Evolutionary conservation across 805 yeast species (phyloP).

Genomic region (Barnettozyma vustinii): DNA sequence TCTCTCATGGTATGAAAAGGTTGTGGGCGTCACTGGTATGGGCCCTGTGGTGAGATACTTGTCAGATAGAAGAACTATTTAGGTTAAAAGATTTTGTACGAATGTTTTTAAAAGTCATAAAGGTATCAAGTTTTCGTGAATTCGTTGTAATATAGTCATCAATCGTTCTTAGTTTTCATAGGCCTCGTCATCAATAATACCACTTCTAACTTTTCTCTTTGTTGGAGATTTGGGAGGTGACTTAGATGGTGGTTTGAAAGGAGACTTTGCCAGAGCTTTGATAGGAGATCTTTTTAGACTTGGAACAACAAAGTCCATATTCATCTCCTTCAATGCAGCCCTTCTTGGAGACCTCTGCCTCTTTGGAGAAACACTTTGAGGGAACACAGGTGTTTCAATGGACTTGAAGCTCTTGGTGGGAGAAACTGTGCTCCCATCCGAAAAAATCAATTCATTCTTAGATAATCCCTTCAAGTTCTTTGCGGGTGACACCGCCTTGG

Average conservation of each 20-base stretch:
- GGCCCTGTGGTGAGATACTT: slow-evolving; percentile 85
- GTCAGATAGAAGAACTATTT: slow-evolving; percentile 80
- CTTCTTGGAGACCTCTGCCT: slow-evolving; percentile 14
- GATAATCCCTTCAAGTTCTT: neutral
- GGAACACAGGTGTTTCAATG: slow-evolving; percentile 11
- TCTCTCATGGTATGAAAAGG: slow-evolving; percentile 88
- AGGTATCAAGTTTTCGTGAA: neutral
- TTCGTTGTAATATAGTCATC: neutral
- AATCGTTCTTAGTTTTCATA: neutral
- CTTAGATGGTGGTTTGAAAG: neutral
- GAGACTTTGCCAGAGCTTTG: slow-evolving; percentile 7
- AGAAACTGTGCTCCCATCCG: slow-evolving; percentile 1
- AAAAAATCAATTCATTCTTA: neutral
- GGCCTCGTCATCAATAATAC: neutral
- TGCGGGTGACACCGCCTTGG: neutral
- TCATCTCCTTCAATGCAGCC: slow-evolving; percentile 12
- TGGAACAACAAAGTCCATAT: slow-evolving; percentile 10
- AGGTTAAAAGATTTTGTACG: slow-evolving; percentile 10
- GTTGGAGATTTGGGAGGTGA: slow-evolving; percentile 3
- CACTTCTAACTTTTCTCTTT: slow-evolving; percentile 6
- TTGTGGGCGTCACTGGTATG: slow-evolving; percentile 77
- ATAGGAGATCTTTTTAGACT: slow-evolving; percentile 10
- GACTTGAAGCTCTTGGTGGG: slow-evolving; percentile 19
- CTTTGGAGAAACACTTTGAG: slow-evolving; percentile 10
- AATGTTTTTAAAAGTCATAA: neutral